phyloP scores from a whole-genome alignment of 768 basidiomycete species.

The Pleurotus pulmonarius region DNA sequence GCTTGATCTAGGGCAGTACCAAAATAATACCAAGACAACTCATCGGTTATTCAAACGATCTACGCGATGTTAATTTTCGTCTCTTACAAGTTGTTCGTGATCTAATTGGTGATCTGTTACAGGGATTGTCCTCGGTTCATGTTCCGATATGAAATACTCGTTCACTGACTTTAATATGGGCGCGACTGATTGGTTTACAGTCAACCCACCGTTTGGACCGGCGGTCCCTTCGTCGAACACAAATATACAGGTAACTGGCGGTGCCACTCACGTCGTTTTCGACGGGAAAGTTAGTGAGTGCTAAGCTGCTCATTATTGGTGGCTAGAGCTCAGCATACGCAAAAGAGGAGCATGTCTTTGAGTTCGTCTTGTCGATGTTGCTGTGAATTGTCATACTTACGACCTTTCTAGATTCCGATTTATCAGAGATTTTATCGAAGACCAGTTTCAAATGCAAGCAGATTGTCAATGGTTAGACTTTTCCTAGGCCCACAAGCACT shows the following conservation, averaged over 20 bases:
- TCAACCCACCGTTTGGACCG: background rate
- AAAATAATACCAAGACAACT: too few species aligned
- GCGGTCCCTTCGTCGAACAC: background rate
- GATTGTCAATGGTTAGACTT: background rate
- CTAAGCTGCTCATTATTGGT: background rate
- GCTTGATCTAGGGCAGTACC: too few species aligned
- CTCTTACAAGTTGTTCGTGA: background rate
- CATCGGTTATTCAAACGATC: background rate
- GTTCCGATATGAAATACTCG: background rate
- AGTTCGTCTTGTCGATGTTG: background rate
- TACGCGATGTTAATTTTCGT: background rate
- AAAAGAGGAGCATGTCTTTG: background rate
- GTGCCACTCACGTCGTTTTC: background rate
- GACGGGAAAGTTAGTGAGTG: slow-evolving; percentile 3
- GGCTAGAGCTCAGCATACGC: background rate
- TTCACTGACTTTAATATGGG: background rate
- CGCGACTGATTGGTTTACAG: background rate
- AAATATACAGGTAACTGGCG: background rate
- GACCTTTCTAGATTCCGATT: background rate
- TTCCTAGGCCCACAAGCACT: background rate
- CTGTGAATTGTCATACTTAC: too few species aligned
- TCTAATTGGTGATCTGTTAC: background rate
- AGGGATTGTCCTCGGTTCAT: background rate
- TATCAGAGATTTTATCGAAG: background rate
- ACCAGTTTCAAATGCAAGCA: background rate